Conservation (phyloP, 768 basidiomycete species). For the Rhodocollybia butyracea region DNA sequence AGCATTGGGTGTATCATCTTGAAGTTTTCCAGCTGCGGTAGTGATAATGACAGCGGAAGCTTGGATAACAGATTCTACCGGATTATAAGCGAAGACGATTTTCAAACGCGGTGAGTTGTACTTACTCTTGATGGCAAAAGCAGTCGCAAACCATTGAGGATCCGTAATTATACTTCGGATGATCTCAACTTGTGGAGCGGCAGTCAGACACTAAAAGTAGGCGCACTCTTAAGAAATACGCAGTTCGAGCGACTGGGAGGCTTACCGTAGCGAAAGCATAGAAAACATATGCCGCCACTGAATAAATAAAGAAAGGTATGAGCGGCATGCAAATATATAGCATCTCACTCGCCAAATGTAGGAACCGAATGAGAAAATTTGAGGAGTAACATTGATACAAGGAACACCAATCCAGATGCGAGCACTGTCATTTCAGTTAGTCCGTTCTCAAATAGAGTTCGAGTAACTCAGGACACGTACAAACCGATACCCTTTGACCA, state of each 20-base stretch:
- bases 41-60: conserved; percentile 41
- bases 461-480: conserved; percentile 20
- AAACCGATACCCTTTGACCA: conserved; percentile 34
- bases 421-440: conserved; percentile 29
- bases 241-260: neutral
- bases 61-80: conserved; percentile 37
- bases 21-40: conserved; percentile 36
- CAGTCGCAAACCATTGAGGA: conserved; percentile 38
- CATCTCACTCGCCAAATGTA: conserved; percentile 33
- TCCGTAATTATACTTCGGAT: conserved; percentile 38
- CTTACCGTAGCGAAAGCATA: conserved; percentile 37
- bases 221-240: too few species aligned
- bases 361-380: conserved; percentile 35
- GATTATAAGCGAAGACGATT: neutral
- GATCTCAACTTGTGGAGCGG: conserved; percentile 35
- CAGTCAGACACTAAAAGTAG: conserved; percentile 30
- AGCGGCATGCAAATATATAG: too few species aligned
- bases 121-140: conserved; percentile 40
- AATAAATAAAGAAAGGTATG: neutral
- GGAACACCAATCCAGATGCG: conserved; percentile 34
- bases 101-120: neutral
- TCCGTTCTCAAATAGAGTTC: too few species aligned
- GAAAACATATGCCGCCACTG: conserved; percentile 40
- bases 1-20: conserved; percentile 30
- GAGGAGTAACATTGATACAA: conserved; percentile 37